Evolutionary conservation across 2,329 filamentous ascomycete species (phyloP).

Genomic region (Alternaria arborescens): DNA sequence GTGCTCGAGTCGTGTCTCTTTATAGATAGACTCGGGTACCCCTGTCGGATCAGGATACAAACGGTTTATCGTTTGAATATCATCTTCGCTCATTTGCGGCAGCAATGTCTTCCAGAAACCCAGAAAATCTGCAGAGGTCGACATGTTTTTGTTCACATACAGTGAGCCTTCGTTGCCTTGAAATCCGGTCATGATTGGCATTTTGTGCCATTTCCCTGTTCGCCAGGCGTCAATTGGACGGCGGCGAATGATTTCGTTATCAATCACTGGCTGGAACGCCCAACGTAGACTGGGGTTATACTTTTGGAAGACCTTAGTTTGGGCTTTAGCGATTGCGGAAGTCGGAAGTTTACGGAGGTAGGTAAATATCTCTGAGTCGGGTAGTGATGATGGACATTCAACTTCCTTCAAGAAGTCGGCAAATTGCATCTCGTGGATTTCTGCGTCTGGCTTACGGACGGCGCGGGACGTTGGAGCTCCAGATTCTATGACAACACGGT

Average conservation of each 20-base stretch:
- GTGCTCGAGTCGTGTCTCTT: conserved; percentile 44
- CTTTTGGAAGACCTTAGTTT: conserved; percentile 55
- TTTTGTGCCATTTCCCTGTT: conserved; percentile 60
- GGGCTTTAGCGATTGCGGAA: conserved; percentile 50
- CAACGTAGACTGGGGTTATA: conserved; percentile 59
- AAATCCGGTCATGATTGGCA: conserved; percentile 74
- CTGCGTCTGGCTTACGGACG: conserved; percentile 52
- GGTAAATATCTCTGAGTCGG: conserved; percentile 48
- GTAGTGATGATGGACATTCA: conserved; percentile 39
- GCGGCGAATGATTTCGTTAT: conserved; percentile 66
- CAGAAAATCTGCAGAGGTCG: conserved; percentile 62
- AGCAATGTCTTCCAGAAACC: conserved; percentile 70
- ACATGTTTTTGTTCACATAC: conserved; percentile 65
- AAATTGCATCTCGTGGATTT: conserved; percentile 57
- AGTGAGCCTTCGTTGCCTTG: conserved; percentile 73
- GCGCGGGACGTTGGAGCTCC: conserved; percentile 59
- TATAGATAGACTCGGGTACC: conserved; percentile 53
- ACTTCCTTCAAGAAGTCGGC: conserved; percentile 51
- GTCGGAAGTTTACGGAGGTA: conserved; percentile 55
- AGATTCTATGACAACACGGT: conserved; percentile 58
- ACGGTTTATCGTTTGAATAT: conserved; percentile 63
- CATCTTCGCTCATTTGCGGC: conserved; percentile 62
- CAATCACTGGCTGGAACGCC: conserved; percentile 75
- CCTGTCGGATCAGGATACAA: conserved; percentile 69
- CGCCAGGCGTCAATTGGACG: conserved; percentile 69